Percentiles rank a stretch among this genome's conserved stretches.
Conservation (phyloP, 805 yeast genomes). For the Sporopachydermia quercuum region DNA sequence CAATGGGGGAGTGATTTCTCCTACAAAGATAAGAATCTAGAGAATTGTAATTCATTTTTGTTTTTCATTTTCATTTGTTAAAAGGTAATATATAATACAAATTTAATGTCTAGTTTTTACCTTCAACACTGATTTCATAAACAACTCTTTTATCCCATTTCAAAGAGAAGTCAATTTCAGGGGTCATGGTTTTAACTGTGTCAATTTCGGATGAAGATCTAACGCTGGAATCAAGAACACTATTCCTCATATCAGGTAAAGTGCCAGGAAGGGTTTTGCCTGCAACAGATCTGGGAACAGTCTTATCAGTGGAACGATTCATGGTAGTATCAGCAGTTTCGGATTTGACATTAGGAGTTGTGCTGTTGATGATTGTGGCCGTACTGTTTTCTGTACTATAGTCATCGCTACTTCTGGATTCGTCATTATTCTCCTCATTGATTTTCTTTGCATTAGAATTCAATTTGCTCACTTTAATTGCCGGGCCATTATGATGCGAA, state of each 20-base stretch:
- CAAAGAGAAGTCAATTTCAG: conserved; percentile 1
- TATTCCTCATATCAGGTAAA: neutral
- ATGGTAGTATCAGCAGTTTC: too few species aligned
- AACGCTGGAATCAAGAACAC: neutral
- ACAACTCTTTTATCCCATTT: conserved; percentile 4
- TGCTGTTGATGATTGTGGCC: neutral
- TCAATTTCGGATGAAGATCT: too few species aligned
- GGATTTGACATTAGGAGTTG: neutral
- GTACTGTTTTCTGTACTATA: too few species aligned
- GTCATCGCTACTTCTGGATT: neutral
- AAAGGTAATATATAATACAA: too few species aligned
- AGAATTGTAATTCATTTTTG: too few species aligned
- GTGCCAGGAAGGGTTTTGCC: neutral
- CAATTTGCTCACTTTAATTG: too few species aligned
- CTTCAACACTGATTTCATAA: conserved; percentile 1
- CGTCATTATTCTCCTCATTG: neutral
- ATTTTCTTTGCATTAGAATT: too few species aligned
- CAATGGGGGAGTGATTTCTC: too few species aligned
- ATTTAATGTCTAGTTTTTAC: too few species aligned
- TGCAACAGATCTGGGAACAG: neutral
- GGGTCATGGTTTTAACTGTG: neutral
- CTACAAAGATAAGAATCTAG: too few species aligned
- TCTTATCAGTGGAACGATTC: too few species aligned
- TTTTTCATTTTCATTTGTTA: too few species aligned
- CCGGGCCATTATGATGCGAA: neutral